A percentile compares a stretch with the other conserved stretches of the same genome.
Conservation (phyloP, 345 rosid genomes). For the Gossypium bickii region DNA sequence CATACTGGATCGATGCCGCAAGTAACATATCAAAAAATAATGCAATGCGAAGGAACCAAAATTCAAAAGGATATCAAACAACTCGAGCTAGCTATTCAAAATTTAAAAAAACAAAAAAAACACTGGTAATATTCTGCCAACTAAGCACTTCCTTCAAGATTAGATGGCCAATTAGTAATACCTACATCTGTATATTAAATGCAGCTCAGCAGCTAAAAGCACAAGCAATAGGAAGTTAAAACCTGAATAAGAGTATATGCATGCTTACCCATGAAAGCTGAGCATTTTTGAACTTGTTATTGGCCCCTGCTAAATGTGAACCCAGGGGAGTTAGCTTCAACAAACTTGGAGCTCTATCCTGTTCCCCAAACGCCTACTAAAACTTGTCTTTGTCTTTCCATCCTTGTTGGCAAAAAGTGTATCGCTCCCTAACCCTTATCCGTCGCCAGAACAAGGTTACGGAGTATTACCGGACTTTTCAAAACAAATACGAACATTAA, state of each 20-base stretch:
- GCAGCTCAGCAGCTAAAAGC: neutral
- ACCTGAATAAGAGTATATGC: neutral
- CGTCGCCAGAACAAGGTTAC: too few relatives aligned
- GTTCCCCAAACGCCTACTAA: constrained; percentile 91
- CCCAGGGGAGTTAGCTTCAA: constrained; percentile 80
- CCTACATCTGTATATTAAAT: neutral
- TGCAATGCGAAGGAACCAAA: neutral
- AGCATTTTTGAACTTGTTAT: constrained; percentile 78
- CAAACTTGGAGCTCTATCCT: constrained; percentile 86
- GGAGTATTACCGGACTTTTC: too few relatives aligned
- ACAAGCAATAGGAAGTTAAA: constrained; percentile 1
- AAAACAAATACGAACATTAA: too few relatives aligned
- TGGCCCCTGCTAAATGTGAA: constrained; percentile 75
- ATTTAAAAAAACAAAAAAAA: neutral
- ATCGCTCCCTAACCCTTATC: too few relatives aligned
- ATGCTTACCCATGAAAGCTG: constrained; percentile 89
- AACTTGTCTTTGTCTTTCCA: constrained; percentile 85
- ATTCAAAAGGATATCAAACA: neutral
- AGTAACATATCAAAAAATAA: neutral
- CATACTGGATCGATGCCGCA: neutral
- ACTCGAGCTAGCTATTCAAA: neutral
- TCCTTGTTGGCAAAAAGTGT: constrained; percentile 63
- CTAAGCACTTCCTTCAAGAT: neutral
- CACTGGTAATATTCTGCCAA: neutral
- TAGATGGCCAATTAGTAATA: neutral